phyloP scores from a whole-genome alignment of 257 asterid genomes.

The Solanum gracilifrons region DNA sequence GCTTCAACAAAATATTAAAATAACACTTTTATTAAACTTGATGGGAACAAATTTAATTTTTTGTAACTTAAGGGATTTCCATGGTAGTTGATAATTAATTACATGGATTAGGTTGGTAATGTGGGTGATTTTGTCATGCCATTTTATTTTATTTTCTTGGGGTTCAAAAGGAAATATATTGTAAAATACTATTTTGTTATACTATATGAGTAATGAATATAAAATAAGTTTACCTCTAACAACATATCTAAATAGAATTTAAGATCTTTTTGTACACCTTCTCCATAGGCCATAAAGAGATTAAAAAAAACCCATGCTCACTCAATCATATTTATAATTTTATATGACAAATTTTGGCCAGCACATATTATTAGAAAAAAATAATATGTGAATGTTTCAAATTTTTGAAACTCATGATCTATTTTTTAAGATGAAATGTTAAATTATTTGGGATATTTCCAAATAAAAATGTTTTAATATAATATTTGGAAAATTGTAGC shows the following conservation, averaged over 20 bases:
- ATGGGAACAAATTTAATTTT: background rate
- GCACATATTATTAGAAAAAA: background rate
- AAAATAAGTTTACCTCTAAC: background rate
- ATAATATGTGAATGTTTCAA: background rate
- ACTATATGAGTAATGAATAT: background rate
- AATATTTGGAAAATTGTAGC: background rate
- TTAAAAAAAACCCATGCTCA: background rate
- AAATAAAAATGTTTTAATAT: background rate
- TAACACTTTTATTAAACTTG: background rate
- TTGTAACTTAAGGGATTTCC: background rate
- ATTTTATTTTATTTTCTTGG: background rate
- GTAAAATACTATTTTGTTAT: background rate
- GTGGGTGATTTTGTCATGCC: background rate
- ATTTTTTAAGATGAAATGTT: background rate
- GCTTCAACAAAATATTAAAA: background rate
- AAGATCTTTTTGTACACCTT: background rate
- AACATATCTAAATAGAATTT: background rate
- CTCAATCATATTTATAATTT: background rate
- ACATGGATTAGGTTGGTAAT: background rate
- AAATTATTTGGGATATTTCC: background rate
- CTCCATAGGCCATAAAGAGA: background rate
- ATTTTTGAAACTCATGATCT: background rate
- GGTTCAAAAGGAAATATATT: background rate
- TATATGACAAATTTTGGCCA: background rate
- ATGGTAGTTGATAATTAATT: background rate